Percentiles rank a stretch among this genome's conserved stretches.
These are phyloP conservation scores for Acrodontium crateriforme DNA, from an alignment of 2,329 filamentous ascomycete genomes.

Conservation along the genomic window DNA sequence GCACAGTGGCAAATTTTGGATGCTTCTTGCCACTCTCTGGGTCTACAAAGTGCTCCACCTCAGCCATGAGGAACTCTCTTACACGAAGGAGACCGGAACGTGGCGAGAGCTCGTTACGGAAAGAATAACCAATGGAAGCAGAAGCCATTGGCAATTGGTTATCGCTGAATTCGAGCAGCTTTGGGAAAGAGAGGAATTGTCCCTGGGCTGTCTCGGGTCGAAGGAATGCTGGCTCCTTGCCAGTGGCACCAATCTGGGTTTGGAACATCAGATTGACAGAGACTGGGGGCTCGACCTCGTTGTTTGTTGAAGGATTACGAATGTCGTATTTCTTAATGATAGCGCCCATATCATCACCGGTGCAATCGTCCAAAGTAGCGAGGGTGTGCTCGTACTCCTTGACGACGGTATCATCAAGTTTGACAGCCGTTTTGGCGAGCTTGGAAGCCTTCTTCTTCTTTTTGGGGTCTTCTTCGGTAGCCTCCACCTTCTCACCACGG, in stretches of 20 bases:
- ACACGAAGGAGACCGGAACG: constrained; percentile 82
- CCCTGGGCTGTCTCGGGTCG: constrained; percentile 94
- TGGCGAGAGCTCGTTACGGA: constrained; percentile 95
- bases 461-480: constrained; percentile 64
- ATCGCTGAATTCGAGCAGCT: constrained; percentile 93
- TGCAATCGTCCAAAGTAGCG: constrained; percentile 90
- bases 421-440: constrained; percentile 43
- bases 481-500: constrained; percentile 62
- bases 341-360: constrained; percentile 69
- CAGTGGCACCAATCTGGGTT: constrained; percentile 84
- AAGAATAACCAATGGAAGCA: constrained; percentile 93
- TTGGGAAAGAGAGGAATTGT: constrained; percentile 93
- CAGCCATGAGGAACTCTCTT: constrained; percentile 95
- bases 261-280: constrained; percentile 99
- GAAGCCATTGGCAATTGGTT: constrained; percentile 93
- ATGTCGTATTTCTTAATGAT: constrained; percentile 88
- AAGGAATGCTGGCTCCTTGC: constrained; percentile 72
- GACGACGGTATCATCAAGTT: constrained; percentile 73
- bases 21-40: constrained; percentile 93
- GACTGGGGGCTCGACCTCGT: constrained; percentile 65
- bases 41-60: constrained; percentile 98
- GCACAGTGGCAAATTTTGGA: constrained; percentile 70
- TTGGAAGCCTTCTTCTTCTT: constrained; percentile 75
- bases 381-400: constrained; percentile 84
- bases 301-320: constrained; percentile 69